Conservation (phyloP, 2,329 filamentous ascomycete genomes). For the Lasiodiplodia theobromae region DNA sequence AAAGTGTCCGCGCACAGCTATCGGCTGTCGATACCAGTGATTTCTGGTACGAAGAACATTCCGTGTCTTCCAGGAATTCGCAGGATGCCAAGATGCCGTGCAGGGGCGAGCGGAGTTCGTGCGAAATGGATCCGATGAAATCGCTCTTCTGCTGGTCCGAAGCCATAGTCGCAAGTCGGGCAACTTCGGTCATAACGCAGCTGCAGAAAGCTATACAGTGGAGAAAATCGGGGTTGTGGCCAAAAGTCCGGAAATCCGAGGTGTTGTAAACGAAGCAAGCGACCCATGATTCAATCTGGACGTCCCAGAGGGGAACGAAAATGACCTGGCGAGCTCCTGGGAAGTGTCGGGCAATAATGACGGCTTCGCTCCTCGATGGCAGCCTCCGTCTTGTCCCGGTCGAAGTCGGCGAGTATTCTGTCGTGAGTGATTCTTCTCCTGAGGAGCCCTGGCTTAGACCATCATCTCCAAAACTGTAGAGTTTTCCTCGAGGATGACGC, state of each 20-base stretch:
- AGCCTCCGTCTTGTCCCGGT: slow-evolving; percentile 7
- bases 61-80: slow-evolving; percentile 58
- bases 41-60: slow-evolving; percentile 48
- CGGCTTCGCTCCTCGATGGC: slow-evolving; percentile 43
- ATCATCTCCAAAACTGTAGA: slow-evolving; percentile 45
- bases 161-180: slow-evolving; percentile 47
- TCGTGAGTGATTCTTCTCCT: slow-evolving; percentile 35
- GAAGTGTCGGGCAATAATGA: slow-evolving; percentile 53
- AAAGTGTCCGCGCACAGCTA: slow-evolving; percentile 57
- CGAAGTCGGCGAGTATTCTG: slow-evolving; percentile 18
- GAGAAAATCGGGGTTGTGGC: slow-evolving; percentile 50
- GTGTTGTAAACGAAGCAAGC: slow-evolving; percentile 54
- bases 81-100: slow-evolving; percentile 52
- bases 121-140: slow-evolving; percentile 60
- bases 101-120: slow-evolving; percentile 59
- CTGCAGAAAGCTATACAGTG: slow-evolving; percentile 52
- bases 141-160: slow-evolving; percentile 59
- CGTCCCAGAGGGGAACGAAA: slow-evolving; percentile 61
- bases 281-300: slow-evolving; percentile 55
- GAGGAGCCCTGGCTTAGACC: slow-evolving; percentile 38
- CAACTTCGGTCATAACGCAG: slow-evolving; percentile 51
- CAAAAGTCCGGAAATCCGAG: slow-evolving; percentile 38
- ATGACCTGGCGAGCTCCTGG: slow-evolving; percentile 56
- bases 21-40: slow-evolving; percentile 58
- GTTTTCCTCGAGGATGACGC: slow-evolving; percentile 44